Conservation (phyloP, 176 grass and related monocot species). For the Oryza brachyantha region DNA sequence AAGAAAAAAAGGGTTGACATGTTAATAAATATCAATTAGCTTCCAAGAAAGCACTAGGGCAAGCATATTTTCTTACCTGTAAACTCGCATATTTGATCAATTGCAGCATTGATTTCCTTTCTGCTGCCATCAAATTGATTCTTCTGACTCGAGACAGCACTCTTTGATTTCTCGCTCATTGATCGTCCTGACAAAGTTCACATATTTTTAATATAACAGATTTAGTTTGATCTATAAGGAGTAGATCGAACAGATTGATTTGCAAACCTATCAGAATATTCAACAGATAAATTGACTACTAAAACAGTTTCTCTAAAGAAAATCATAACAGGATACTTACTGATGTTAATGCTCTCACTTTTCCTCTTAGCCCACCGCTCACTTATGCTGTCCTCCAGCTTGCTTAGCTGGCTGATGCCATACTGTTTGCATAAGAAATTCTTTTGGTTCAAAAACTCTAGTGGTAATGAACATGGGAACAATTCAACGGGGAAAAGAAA, state of each 20-base stretch:
- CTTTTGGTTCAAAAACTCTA: conserved; percentile 35
- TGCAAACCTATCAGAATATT: conserved; percentile 16
- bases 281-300: conserved; percentile 27
- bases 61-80: conserved; percentile 56
- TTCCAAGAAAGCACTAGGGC: conserved; percentile 7
- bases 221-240: conserved; percentile 13
- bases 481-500: neutral
- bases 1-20: conserved; percentile 35
- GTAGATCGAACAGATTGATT: conserved; percentile 16
- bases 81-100: conserved; percentile 91
- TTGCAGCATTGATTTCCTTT: conserved; percentile 93
- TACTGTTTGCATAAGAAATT: conserved; percentile 62
- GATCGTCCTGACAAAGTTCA: conserved; percentile 62
- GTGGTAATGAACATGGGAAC: conserved; percentile 18
- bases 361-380: conserved; percentile 83
- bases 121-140: conserved; percentile 89
- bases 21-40: conserved; percentile 13
- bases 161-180: conserved; percentile 65
- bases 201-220: conserved; percentile 12
- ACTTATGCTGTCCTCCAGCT: conserved; percentile 97
- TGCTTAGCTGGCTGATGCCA: conserved; percentile 81
- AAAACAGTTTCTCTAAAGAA: conserved; percentile 7
- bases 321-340: conserved; percentile 47
- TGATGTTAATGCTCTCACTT: conserved; percentile 62
- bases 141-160: conserved; percentile 50